Conservation (phyloP, 495 filamentous ascomycete species). For the Aspergillus steynii region DNA sequence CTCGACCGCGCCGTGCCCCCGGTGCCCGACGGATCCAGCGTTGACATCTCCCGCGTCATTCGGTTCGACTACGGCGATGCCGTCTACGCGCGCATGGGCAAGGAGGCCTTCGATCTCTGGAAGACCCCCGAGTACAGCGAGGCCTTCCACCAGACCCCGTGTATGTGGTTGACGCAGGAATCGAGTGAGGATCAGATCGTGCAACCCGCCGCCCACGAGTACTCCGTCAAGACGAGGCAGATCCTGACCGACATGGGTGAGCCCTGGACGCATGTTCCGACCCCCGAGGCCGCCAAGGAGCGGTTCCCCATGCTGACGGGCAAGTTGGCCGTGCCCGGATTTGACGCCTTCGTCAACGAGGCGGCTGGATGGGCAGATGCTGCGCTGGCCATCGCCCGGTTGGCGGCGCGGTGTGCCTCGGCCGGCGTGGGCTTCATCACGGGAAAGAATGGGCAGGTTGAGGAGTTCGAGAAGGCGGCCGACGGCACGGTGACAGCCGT, state of each 20-base stretch:
- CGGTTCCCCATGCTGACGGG: slow-evolving; percentile 45
- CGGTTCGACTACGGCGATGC: slow-evolving; percentile 72
- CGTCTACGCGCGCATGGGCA: slow-evolving; percentile 63
- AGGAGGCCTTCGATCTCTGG: slow-evolving; percentile 69
- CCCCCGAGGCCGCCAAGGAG: slow-evolving; percentile 42
- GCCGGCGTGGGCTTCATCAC: slow-evolving; percentile 35
- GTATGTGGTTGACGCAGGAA: slow-evolving; percentile 32
- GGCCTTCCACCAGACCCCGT: slow-evolving; percentile 34
- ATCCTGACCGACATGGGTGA: slow-evolving; percentile 43
- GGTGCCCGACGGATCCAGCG: slow-evolving; percentile 61
- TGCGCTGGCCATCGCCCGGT: slow-evolving; percentile 58
- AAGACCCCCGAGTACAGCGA: slow-evolving; percentile 38
- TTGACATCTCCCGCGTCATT: slow-evolving; percentile 70
- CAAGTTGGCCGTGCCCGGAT: slow-evolving; percentile 45
- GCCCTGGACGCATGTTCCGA: slow-evolving; percentile 31
- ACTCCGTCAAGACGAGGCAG: slow-evolving; percentile 33
- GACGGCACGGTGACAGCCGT: slow-evolving; percentile 24
- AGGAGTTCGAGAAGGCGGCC: slow-evolving; percentile 36
- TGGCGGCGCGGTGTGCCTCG: slow-evolving; percentile 39
- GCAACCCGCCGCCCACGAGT: slow-evolving; percentile 38
- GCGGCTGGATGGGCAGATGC: slow-evolving; percentile 77
- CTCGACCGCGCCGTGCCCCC: slow-evolving; percentile 60
- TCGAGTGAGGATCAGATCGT: slow-evolving; percentile 39
- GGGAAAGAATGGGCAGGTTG: slow-evolving; percentile 30
- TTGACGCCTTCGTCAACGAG: slow-evolving; percentile 70